These are phyloP conservation scores for Asparagopsis taxiformis DNA, from an alignment of 31 red algal genomes.

Conservation along the genomic window DNA sequence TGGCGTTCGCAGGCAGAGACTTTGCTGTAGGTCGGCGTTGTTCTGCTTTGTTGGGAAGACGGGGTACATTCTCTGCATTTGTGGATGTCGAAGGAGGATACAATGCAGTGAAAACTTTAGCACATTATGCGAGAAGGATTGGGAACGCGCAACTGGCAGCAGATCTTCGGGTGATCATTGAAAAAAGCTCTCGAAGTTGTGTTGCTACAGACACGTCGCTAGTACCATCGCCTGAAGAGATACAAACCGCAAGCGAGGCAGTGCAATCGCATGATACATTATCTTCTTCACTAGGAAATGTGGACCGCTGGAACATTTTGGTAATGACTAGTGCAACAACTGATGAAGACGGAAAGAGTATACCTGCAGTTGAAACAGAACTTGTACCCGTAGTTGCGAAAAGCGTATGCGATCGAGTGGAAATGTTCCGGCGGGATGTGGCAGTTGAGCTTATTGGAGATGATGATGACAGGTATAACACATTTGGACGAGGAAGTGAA, in stretches of 20 bases:
- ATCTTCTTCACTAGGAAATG: conserved; percentile 23
- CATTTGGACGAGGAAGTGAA: too few species aligned
- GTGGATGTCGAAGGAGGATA: conserved; percentile 56
- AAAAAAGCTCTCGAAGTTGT: conserved; percentile 48
- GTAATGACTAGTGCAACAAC: background rate
- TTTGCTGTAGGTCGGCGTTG: conserved; percentile 40
- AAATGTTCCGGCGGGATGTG: conserved; percentile 22
- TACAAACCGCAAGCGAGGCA: conserved; percentile 17
- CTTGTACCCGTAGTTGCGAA: conserved; percentile 1
- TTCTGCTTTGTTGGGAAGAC: conserved; percentile 28
- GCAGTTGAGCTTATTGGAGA: background rate
- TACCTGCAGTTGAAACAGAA: background rate
- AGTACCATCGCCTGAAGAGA: conserved; percentile 22
- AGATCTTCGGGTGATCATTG: conserved; percentile 14
- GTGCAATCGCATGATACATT: conserved; percentile 27
- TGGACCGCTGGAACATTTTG: conserved; percentile 1
- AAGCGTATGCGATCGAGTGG: conserved; percentile 21
- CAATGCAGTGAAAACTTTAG: conserved; percentile 33
- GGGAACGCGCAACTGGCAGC: conserved; percentile 14
- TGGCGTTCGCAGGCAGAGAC: conserved; percentile 48
- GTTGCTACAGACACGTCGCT: conserved; percentile 44
- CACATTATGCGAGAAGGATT: conserved; percentile 5
- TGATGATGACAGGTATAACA: background rate
- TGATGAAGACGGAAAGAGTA: conserved; percentile 20
- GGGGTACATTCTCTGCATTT: conserved; percentile 54